Percentiles rank a stretch among this genome's conserved stretches.
phyloP scores from a whole-genome alignment of 176 grass and related monocot species.

The Ensete ventricosum region DNA sequence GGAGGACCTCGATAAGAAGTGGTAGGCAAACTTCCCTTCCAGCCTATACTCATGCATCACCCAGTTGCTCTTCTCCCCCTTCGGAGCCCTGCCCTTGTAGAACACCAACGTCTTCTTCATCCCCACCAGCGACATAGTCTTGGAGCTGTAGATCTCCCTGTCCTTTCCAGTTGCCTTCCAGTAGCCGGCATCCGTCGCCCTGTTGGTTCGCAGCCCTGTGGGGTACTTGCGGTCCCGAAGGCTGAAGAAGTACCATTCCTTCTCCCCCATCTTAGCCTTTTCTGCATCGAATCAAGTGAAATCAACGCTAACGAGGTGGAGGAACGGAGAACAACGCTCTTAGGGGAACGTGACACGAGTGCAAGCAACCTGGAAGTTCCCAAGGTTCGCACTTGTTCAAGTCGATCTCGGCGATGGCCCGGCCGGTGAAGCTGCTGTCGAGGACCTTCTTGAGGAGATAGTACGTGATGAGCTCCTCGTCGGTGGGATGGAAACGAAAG shows the following conservation, averaged over 20 bases:
- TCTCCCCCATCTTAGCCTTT: conserved; percentile 71
- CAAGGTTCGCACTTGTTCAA: conserved; percentile 91
- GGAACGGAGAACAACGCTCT: background rate
- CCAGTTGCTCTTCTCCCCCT: conserved; percentile 84
- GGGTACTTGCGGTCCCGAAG: conserved; percentile 98
- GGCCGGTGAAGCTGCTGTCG: conserved; percentile 54
- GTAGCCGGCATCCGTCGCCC: conserved; percentile 71
- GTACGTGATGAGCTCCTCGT: conserved; percentile 89
- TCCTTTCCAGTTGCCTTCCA: conserved; percentile 99
- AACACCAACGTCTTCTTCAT: conserved; percentile 99
- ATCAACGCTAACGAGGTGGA: background rate
- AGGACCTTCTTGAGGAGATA: conserved; percentile 83
- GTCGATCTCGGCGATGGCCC: conserved; percentile 84
- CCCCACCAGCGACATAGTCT: conserved; percentile 52
- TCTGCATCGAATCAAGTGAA: conserved; percentile 19
- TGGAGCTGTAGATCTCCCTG: conserved; percentile 55
- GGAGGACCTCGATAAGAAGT: conserved; percentile 46
- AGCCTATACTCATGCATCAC: conserved; percentile 96
- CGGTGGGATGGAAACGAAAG: conserved; percentile 91
- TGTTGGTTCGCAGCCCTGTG: conserved; percentile 84
- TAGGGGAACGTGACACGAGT: background rate
- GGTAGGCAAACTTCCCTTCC: conserved; percentile 62
- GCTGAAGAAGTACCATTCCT: conserved; percentile 98
- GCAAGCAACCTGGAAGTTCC: conserved; percentile 54
- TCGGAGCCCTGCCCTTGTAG: conserved; percentile 74